Base-by-base conservation (phyloP, 208 protist genomes). In the Acanthamoeba rhysodes region DNA sequence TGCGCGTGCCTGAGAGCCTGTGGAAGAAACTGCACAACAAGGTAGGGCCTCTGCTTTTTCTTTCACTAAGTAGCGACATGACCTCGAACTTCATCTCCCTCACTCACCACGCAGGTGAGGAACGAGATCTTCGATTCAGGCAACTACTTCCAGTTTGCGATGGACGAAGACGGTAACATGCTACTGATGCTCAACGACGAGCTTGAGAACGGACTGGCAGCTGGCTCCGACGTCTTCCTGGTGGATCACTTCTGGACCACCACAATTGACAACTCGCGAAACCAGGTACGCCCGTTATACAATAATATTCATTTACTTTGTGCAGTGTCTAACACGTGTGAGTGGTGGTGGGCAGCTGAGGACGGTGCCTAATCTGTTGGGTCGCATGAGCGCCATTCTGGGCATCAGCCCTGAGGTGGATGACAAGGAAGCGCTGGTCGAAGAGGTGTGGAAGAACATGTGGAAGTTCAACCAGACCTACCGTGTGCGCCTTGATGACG, bases 391-490 rank as follows among this genome's bases (percentile, higher is more conserved):
- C 41, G 85, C 55, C n/a, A 92, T 92, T 20, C 41, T 92, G 55
- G 57, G 64, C 55, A 72, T 92, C 59, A 72, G 50, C 4, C 37
- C 50, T 22, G 90, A 80, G 90, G 68, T 4, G 12, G 66, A 32
- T 2, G 90, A 94, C 41, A 32, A 48, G 16, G 90, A 94, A 57
- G 50, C 7, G 48, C 48, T 57, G 45, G 90, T 94, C 20, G 90
- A 84, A 34, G 50, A 94, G n/a, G 70, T 94, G 27, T 94, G 90
- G 90, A 82, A 55, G 62, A 48, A 57, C 18, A 94, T 94, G 90
- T 94, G 90, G 90, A 94, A 82, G 90, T 82, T 70, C 70, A 94
- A 94, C 90, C 90, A 94, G 50, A 94, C 90, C 68, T 94, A 94
- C 50, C 62, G 90, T 6, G 90, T 94, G 59, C 45, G 68, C 32